Percentiles rank a stretch among this genome's conserved stretches.
Evolutionary conservation across 2,329 filamentous ascomycete species (phyloP).

Genomic region (Penicillium decumbens): DNA sequence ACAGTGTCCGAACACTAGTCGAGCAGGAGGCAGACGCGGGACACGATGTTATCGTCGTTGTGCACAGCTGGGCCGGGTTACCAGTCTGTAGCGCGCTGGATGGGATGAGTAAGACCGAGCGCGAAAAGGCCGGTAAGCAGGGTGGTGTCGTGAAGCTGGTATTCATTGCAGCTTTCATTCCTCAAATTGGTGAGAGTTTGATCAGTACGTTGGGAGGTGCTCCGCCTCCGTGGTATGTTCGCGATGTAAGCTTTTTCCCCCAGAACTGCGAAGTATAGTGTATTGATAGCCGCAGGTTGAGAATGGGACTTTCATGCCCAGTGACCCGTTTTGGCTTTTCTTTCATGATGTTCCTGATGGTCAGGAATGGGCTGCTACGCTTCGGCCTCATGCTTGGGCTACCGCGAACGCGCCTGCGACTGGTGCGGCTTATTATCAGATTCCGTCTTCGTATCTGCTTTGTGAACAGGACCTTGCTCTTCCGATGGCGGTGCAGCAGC

Average conservation of each 20-base stretch:
- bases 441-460: slow-evolving; percentile 26
- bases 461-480: slow-evolving; percentile 31
- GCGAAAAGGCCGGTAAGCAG: slow-evolving; percentile 22
- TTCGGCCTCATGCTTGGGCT: slow-evolving; percentile 30
- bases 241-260: slow-evolving; percentile 24
- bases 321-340: slow-evolving; percentile 25
- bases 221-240: slow-evolving; percentile 28
- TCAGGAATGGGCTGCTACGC: slow-evolving; percentile 24
- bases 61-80: slow-evolving; percentile 37
- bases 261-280: neutral
- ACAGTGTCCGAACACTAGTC: slow-evolving; percentile 30
- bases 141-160: slow-evolving; percentile 35
- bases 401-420: slow-evolving; percentile 28
- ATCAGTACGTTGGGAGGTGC: slow-evolving; percentile 28
- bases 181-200: slow-evolving; percentile 29
- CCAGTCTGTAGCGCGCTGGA: slow-evolving; percentile 35
- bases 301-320: slow-evolving; percentile 24
- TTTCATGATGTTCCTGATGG: slow-evolving; percentile 33
- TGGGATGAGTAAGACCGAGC: slow-evolving; percentile 29
- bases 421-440: slow-evolving; percentile 23
- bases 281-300: slow-evolving; percentile 10
- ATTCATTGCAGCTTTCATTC: slow-evolving; percentile 35
- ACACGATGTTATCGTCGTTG: slow-evolving; percentile 28
- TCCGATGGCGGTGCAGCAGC: slow-evolving; percentile 29
- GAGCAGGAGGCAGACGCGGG: slow-evolving; percentile 29